Conservation (phyloP, 176 grass and related monocot species). For the Avena atlantica region DNA sequence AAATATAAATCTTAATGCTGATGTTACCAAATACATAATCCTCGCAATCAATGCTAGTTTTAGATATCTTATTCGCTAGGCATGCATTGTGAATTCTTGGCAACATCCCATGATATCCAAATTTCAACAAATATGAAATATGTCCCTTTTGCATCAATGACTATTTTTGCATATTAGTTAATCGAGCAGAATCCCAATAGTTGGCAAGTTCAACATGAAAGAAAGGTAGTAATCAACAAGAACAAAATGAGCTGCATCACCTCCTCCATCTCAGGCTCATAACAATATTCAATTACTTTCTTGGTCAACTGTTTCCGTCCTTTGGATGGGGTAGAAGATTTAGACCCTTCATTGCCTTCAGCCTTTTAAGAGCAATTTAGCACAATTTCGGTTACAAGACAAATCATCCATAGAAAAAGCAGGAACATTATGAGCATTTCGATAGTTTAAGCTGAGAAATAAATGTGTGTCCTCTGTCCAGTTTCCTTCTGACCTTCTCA, state of each 20-base stretch:
- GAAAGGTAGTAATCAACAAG: slow-evolving; percentile 25
- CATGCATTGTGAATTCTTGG: not conserved
- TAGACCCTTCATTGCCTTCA: slow-evolving; percentile 71
- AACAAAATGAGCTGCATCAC: slow-evolving; percentile 53
- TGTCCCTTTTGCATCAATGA: not conserved
- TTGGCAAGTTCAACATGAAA: slow-evolving; percentile 14
- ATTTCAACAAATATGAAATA: slow-evolving; percentile 18
- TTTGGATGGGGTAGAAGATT: slow-evolving; percentile 68
- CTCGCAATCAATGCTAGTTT: not conserved
- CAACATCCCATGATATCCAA: not conserved
- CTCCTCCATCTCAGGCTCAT: slow-evolving; percentile 99
- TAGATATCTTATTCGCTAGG: slow-evolving; percentile 16
- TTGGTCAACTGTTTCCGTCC: slow-evolving; percentile 85
- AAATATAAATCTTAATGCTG: not conserved
- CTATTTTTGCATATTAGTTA: slow-evolving; percentile 22
- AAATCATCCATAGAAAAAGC: slow-evolving; percentile 25
- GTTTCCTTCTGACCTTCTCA: slow-evolving; percentile 71
- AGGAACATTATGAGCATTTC: not conserved
- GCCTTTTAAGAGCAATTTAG: slow-evolving; percentile 57
- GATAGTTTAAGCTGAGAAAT: not conserved
- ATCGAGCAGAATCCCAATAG: not conserved
- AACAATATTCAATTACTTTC: slow-evolving; percentile 97
- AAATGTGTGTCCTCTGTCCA: not conserved
- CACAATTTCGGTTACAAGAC: slow-evolving; percentile 18
- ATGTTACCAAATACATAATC: not conserved